Percentiles rank a stretch among this genome's conserved stretches.
phyloP scores from a whole-genome alignment of 306 rosid genomes.

The Myrica gale region DNA sequence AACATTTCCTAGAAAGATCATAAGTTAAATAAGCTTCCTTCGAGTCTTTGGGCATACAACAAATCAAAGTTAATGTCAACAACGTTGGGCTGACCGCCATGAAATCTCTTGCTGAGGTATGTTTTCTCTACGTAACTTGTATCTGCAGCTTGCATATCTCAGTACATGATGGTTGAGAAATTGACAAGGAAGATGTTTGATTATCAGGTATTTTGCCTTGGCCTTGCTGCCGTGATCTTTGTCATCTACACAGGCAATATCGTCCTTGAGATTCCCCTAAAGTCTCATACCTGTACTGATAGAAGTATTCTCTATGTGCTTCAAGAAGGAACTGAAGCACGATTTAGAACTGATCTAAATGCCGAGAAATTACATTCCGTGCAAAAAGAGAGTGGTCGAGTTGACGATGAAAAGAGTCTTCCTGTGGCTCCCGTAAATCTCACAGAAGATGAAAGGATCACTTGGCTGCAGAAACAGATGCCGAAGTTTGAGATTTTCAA shows the following conservation, averaged over 20 bases:
- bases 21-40: too few species aligned
- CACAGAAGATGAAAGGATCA: constrained; percentile 47
- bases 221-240: constrained; percentile 40
- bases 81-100: background rate
- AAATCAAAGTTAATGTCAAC: too few species aligned
- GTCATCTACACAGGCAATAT: constrained; percentile 30
- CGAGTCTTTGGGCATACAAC: too few species aligned
- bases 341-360: constrained; percentile 21
- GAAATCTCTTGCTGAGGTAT: constrained; percentile 2
- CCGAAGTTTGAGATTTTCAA: constrained; percentile 46
- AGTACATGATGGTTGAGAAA: constrained; percentile 19
- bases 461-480: constrained; percentile 48
- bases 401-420: constrained; percentile 24
- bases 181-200: constrained; percentile 35
- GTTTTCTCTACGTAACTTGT: constrained; percentile 7
- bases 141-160: constrained; percentile 19
- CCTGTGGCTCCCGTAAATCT: constrained; percentile 42
- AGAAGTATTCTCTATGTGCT: constrained; percentile 14
- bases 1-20: too few species aligned
- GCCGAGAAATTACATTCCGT: constrained; percentile 24
- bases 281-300: background rate
- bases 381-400: constrained; percentile 26
- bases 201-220: constrained; percentile 25
- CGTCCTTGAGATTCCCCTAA: constrained; percentile 22
- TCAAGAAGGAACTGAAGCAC: constrained; percentile 12